Conservation (phyloP, 148 eudicot genomes). For the Amaranthus cruentus region DNA sequence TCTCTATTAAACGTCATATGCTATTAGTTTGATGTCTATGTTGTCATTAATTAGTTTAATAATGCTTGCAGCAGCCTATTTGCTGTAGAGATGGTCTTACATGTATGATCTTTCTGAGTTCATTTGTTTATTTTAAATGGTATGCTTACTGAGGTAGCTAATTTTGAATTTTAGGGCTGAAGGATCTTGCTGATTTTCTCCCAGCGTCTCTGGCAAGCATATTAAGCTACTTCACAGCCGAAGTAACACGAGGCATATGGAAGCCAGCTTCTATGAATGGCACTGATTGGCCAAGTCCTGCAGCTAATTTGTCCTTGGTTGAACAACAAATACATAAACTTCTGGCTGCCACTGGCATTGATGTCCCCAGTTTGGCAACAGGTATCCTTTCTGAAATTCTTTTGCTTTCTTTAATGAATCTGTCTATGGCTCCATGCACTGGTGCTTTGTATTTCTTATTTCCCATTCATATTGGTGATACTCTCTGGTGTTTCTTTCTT, state of each 20-base stretch:
- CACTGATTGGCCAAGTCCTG: constrained; percentile 98
- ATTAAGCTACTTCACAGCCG: constrained; percentile 85
- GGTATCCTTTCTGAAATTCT: constrained; percentile 33
- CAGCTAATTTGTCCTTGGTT: constrained; percentile 64
- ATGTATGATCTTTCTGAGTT: background rate
- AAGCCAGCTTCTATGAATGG: constrained; percentile 96
- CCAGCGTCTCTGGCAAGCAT: constrained; percentile 91
- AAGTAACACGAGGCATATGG: constrained; percentile 90
- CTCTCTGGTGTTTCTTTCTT: background rate
- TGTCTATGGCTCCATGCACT: background rate
- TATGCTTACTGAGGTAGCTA: constrained; percentile 2
- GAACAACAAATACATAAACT: constrained; percentile 86
- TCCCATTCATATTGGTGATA: background rate
- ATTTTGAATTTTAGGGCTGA: constrained; percentile 53
- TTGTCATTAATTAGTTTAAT: constrained; percentile 1
- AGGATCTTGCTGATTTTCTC: constrained; percentile 89
- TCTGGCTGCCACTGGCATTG: constrained; percentile 82
- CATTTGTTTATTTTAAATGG: background rate
- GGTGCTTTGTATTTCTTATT: background rate
- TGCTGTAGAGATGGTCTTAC: background rate
- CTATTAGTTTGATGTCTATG: background rate
- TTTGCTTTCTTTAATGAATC: background rate
- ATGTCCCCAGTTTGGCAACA: constrained; percentile 71
- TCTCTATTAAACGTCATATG: background rate
- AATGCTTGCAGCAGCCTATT: background rate